Percentiles rank a stretch among this genome's conserved stretches.
phyloP scores from a whole-genome alignment of 768 basidiomycete species.

The Boletus bicolor region DNA sequence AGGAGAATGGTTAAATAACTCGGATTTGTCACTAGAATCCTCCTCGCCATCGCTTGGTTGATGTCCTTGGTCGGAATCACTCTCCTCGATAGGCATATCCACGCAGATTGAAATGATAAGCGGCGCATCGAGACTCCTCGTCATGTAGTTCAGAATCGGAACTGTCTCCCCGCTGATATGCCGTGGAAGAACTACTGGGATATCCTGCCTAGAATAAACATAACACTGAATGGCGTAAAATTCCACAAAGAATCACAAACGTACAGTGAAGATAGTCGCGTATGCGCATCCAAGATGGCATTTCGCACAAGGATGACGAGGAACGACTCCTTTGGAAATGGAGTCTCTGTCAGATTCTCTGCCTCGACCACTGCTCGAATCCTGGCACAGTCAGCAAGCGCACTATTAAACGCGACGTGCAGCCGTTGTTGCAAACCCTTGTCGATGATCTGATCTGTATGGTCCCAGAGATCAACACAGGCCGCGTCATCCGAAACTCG shows the following conservation, averaged over 20 bases:
- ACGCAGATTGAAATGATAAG: slow-evolving; percentile 1
- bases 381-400: slow-evolving; percentile 4
- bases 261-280: background rate
- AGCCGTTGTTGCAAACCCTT: background rate
- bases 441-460: background rate
- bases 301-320: slow-evolving; percentile 5
- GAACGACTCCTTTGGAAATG: slow-evolving; percentile 8
- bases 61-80: background rate
- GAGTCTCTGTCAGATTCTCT: background rate
- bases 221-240: background rate
- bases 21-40: background rate
- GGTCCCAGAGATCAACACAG: background rate
- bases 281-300: background rate
- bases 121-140: background rate
- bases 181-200: slow-evolving; percentile 4
- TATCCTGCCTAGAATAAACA: slow-evolving; percentile 1
- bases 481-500: background rate
- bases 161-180: slow-evolving; percentile 4
- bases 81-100: background rate
- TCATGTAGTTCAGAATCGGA: slow-evolving; percentile 3
- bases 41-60: background rate
- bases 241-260: background rate
- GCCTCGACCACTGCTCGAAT: slow-evolving; percentile 1
- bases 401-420: background rate
- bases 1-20: background rate